Evolutionary conservation across 202 grass and related monocot genomes (phyloP), one percentile per base, ranked within the genome.

Genomic region (Schoenoplectus tabernaemontani): DNA sequence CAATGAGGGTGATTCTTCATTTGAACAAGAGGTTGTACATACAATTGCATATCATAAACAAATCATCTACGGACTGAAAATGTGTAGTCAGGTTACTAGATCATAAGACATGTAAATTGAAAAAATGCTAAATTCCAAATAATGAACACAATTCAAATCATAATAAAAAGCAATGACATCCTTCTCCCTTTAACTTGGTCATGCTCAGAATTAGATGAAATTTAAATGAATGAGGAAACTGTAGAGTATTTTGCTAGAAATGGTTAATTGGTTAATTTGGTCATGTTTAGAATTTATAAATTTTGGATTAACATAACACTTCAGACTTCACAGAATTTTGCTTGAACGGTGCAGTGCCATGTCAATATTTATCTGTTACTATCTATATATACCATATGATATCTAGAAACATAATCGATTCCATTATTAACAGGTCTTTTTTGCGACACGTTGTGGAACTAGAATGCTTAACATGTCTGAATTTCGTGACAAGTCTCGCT

Each of bases 401-500:
- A 74, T 74, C 46, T 51, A 28, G 44, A 74, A 13, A 34, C 28
- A 32, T 53, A 74, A 34, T 74, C 2, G 3, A 12, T 48, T 33
- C 11, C 12, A 19, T 54, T 75, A n/a, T n/a, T n/a, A n/a, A 53
- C 78, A 80, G 78, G n/a, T 80, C 1, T 90, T 91, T 88, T 87
- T 83, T 54, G 81, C 92, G 54, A 99, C 96, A 37, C 83, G 90
- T 19, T 83, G 88, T 0, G 96, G 96, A 22, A 99, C 92, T 58
- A 87, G 92, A 63, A 82, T 99, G 85, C 96, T 99, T 83, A 99
- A 99, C 88, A 86, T 99, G 85, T 89, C 92, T 43, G 92, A 96
- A 71, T 99, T 99, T 79, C 80, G 85, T n/a, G 92, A 91, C 81
- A 80, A 83, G 2, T 85, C 88, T 22, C 59, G 83, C 37, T 57